Evolutionary conservation across 2,329 filamentous ascomycete species (phyloP), one percentile per base, ranked within the genome.

Genomic region (Epichloe sibirici): DNA sequence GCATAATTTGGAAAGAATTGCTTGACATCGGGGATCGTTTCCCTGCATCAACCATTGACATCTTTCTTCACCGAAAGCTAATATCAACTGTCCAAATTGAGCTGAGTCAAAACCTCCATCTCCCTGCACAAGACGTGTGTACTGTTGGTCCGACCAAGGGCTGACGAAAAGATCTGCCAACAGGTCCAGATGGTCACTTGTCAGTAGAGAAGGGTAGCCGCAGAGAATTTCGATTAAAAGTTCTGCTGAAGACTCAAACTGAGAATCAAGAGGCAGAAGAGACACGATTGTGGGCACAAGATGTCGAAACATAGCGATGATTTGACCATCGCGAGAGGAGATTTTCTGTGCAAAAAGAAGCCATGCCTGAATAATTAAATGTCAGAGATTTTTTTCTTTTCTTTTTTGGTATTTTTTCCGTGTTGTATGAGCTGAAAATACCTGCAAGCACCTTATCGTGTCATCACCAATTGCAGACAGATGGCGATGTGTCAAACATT

Each of bases 271-370:
- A 23, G 76, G 69, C 8, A 91, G 70, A 45, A 81, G 83, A 28
- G 75, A 68, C 25, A 89, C 76, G 23, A 81, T 76, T 4, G 77
- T 73, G 34, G 76, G 73, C 2, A 85, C 74, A 4, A 89, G 69
- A 2, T 75, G 72, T 35, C 78, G 78, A 13, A 90, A 72, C 17
- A 79, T 73, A 17, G 75, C 70, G 2, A 85, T 69, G 35, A 85
- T 72, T 15, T 77, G 72, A 15, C 75, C 75, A 37, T 78, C 76
- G 45, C 77, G 74, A 3, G 77, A 70, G 48, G 82, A 81, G 31
- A 78, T 74, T 37, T 79, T 77, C 60, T 89, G 85, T 5, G 82
- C 83, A 61, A 89, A 90, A 58, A 81, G 75, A 35, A 89, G 76
- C 86, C 86, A 91, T 4, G 83, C 77, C 83, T 86, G 45, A 4